These are phyloP conservation scores for Kernera saxatilis DNA, from an alignment of 345 rosid genomes.

Conservation along the genomic window DNA sequence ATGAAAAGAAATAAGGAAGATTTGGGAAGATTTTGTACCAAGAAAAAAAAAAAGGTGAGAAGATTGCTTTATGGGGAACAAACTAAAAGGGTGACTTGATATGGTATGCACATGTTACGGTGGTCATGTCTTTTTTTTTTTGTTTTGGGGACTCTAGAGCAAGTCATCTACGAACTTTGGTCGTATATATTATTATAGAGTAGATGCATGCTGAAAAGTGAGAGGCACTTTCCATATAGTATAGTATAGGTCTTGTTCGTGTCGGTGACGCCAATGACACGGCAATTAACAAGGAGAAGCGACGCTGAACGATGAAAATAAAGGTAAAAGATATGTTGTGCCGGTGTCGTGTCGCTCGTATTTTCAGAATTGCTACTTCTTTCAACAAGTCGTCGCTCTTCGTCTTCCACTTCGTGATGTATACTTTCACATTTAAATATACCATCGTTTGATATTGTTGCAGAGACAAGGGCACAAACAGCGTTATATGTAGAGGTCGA, in stretches of 20 bases:
- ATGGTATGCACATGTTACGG: constrained; percentile 30
- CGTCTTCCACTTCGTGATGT: background rate
- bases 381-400: background rate
- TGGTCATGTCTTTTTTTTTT: constrained; percentile 10
- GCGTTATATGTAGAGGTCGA: background rate
- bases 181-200: constrained; percentile 15
- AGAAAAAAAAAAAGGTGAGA: constrained; percentile 13
- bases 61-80: constrained; percentile 29
- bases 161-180: constrained; percentile 19
- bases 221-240: background rate
- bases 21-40: constrained; percentile 32
- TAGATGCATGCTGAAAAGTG: constrained; percentile 28
- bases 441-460: background rate
- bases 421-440: background rate
- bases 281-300: background rate
- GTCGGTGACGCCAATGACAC: constrained; percentile 20
- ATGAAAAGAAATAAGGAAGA: constrained; percentile 33
- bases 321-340: background rate
- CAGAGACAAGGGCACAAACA: background rate
- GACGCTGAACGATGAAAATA: constrained; percentile 1
- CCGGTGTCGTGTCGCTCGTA: background rate
- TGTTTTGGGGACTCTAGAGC: background rate
- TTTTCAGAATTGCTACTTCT: background rate
- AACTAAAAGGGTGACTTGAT: constrained; percentile 32
- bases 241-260: background rate